These are phyloP conservation scores for Jacaranda mimosifolia DNA, from an alignment of 257 asterid genomes.

Conservation along the genomic window DNA sequence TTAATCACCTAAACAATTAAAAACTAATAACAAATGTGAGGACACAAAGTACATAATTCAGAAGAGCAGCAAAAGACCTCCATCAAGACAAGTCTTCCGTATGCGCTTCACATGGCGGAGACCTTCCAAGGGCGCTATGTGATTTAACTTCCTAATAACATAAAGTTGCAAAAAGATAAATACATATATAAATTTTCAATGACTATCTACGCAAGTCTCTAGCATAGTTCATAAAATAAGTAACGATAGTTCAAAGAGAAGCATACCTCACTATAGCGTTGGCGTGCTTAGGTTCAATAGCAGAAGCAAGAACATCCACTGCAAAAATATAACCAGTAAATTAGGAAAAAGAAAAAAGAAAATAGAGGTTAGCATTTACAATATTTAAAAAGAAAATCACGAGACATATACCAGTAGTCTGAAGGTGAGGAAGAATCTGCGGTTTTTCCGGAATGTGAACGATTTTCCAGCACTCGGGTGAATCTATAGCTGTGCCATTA, in stretches of 20 bases:
- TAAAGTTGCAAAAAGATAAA: conserved; percentile 18
- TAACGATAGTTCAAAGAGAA: conserved; percentile 19
- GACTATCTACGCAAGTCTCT: background rate
- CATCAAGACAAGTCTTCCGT: conserved; percentile 62
- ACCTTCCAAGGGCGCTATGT: conserved; percentile 80
- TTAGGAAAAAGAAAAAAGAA: background rate
- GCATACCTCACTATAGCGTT: conserved; percentile 71
- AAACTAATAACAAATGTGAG: background rate
- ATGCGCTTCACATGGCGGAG: conserved; percentile 93
- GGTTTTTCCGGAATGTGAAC: conserved; percentile 75
- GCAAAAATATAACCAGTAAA: conserved; percentile 17
- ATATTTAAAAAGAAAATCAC: background rate
- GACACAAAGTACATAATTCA: background rate
- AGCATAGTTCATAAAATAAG: background rate
- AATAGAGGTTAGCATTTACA: background rate
- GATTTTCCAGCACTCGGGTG: conserved; percentile 56
- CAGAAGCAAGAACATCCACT: conserved; percentile 73
- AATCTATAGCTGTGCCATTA: conserved; percentile 12
- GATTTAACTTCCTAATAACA: conserved; percentile 74
- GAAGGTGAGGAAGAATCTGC: conserved; percentile 68
- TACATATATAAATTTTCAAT: background rate
- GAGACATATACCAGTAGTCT: conserved; percentile 64
- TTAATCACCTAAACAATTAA: background rate
- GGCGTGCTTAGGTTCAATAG: conserved; percentile 76
- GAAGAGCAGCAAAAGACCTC: conserved; percentile 51